Evolutionary conservation across 2,329 filamentous ascomycete species (phyloP), one percentile per base, ranked within the genome.

Genomic region (Emydomyces testavorans): DNA sequence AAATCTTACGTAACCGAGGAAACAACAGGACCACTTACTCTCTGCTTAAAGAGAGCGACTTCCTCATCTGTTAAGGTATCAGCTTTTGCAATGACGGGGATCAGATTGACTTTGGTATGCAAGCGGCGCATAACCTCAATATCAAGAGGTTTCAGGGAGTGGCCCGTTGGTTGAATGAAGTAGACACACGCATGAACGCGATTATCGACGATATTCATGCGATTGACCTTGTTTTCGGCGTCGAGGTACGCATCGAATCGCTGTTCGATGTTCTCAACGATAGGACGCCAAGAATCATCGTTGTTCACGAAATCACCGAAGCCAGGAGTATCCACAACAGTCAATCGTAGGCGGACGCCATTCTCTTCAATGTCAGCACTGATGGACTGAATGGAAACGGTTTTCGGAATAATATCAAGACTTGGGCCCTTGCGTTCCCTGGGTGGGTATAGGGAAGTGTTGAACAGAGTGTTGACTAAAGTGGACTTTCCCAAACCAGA

Each of bases 241-340:
- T 98, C 92, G 51, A 98, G 78, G 70, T 96, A 98, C 46, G 92
- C 89, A 70, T 98, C 92, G 64, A 92, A 98, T 59, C 92, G 85
- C 77, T 94, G 88, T 77, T 98, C 92, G 62, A 98, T 96, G 77
- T 96, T 96, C 76, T 98, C 92, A 61, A 95, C 83, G 71, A 98
- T 98, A 49, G 92, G 92, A 63, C 92, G 82, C 92, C 92, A 98
- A 23, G 92, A 98, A 71, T 96, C 92, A 62, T 96, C 92, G 66
- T 98, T 98, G 83, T 98, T 98, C 65, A 98, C 92, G 64, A 96
- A 98, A 72, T 98, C 92, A 62, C 92, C 92, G 60, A 98, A 98
- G 54, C 92, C 92, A 36, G 92, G 92, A 7, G 92, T 98, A 60
- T 98, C 92, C 55, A 98, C 92, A 46, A 98, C 92, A 10, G 90